Evolutionary conservation across 2,329 filamentous ascomycete species (phyloP), one percentile per base, ranked within the genome.

Genomic region (Nemania sp.): DNA sequence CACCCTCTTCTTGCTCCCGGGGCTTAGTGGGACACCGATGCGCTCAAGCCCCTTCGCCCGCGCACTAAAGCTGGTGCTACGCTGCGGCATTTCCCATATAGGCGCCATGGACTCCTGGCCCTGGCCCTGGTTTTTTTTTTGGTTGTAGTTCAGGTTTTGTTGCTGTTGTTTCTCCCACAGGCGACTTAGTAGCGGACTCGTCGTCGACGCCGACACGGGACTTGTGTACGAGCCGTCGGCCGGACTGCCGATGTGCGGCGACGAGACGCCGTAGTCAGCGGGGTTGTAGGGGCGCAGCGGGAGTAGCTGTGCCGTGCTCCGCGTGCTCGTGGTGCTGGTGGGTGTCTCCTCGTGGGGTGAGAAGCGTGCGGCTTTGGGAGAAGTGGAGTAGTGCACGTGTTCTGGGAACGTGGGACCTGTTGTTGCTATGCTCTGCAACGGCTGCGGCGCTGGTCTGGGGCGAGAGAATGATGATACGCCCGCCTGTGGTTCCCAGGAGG

Each of bases 201-300:
- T 64, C 8, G 77, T 77, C 8, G 76, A 73, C 5, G 68, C 77
- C 0, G 76, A 78, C 4, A 64, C 75, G 20, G 77, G 77, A 32
- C 76, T 77, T 11, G 62, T 67, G 26, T 74, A 78, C 3, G 67
- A 69, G 24, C 11, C 8, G 22, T 66, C 69, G 10, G 61, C 62
- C 6, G 49, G 49, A 38, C 32, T 56, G 38, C 71, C 67, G 13
- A 66, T 64, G 15, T 72, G 68, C 35, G 73, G 72, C 24, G 72
- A 73, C 32, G 70, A 60, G 52, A 73, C 53, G 20, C 69, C 73
- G 58, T 77, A 78, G 27, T 79, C 77, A 24, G 75, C 74, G 3
- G 77, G 77, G 45, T 78, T 77, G 47, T 79, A 79, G 1, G 75
- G 71, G 7, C 72, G 73, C n/a, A 77, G 55, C 2, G 76, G 76